Base-by-base conservation (phyloP, 148 eudicot genomes). In the Linanthus parryae region DNA sequence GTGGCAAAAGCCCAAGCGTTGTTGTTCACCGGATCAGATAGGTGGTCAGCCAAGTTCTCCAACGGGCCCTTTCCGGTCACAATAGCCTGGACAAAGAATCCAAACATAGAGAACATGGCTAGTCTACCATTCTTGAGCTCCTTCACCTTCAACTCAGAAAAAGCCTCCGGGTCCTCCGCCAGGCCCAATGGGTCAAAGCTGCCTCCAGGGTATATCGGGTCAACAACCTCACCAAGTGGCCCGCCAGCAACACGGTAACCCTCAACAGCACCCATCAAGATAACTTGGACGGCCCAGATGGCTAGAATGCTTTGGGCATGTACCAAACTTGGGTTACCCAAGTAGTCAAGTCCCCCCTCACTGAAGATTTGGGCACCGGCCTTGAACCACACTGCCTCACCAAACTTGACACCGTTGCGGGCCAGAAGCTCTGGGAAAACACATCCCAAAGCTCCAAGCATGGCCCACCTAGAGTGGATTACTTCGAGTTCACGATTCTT, bases 401-500 rank as follows among this genome's bases (percentile, higher is more conserved):
- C 54, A 15, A 49, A 49, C 22, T 49, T 49, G 54, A 49, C 54
- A 0, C 54, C 54, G 8, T 49, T 49, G 12, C 35, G 36, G 37
- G 54, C 37, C 5, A 49, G 19, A n/a, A 49, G 38, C 54, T 49
- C 54, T 7, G 54, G 54, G 38, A 49, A 49, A n/a, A 49, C 54
- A n/a, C 54, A 49, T 0, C 54, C 54, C 4, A 49, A 31, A 10
- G 54, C 54, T 9, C 54, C 54, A 8, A 49, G 54, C 54, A 49
- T 49, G 14, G 54, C 54, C 54, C 54, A 49, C 24, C 54, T 49
- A 24, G 19, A 29, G 24, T 49, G 54, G 54, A 49, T 49, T 24
- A 49, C 54, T 38, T 49, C 54, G 8, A 64, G 74, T 17, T 70
- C 74, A 36, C 74, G 69, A 62, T 70, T 70, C 62, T 64, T 70